Conservation (phyloP, 345 rosid species). For the Euphorbia pulcherrima region DNA sequence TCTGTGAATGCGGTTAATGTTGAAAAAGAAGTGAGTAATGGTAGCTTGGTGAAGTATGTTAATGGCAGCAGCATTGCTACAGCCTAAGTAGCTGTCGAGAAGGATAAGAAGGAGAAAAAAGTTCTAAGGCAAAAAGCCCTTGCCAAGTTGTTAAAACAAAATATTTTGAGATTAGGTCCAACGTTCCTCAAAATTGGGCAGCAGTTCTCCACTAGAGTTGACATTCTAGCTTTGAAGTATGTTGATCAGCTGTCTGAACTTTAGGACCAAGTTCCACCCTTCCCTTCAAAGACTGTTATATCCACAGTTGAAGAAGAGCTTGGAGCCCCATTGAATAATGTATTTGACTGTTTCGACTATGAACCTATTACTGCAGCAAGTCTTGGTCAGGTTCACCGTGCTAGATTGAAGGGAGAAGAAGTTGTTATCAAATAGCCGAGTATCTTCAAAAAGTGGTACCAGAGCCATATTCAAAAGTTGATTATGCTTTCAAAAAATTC, state of each 20-base stretch:
- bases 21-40: constrained; percentile 30
- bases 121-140: constrained; percentile 57
- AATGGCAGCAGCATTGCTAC: constrained; percentile 35
- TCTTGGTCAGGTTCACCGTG: constrained; percentile 98
- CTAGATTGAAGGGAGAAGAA: constrained; percentile 82
- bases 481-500: no score
- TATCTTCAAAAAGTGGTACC: constrained; percentile 97
- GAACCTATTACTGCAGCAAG: constrained; percentile 99
- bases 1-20: constrained; percentile 15
- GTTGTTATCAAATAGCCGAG: constrained; percentile 89
- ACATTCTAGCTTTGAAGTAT: constrained; percentile 95
- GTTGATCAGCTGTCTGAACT: constrained; percentile 95
- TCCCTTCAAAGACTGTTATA: constrained; percentile 82
- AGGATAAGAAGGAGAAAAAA: constrained; percentile 61
- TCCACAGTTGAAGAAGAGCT: constrained; percentile 90
- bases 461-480: no score
- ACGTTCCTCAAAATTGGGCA: constrained; percentile 97
- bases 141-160: constrained; percentile 94
- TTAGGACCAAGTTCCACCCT: constrained; percentile 99
- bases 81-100: constrained; percentile 24
- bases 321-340: constrained; percentile 58
- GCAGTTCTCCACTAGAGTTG: constrained; percentile 96
- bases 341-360: constrained; percentile 74
- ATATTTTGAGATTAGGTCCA: constrained; percentile 85
- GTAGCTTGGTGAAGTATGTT: constrained; percentile 60